Evolutionary conservation across 2,329 filamentous ascomycete species (phyloP), one percentile per base, ranked within the genome.

Genomic region (Pseudocercospora ulei): DNA sequence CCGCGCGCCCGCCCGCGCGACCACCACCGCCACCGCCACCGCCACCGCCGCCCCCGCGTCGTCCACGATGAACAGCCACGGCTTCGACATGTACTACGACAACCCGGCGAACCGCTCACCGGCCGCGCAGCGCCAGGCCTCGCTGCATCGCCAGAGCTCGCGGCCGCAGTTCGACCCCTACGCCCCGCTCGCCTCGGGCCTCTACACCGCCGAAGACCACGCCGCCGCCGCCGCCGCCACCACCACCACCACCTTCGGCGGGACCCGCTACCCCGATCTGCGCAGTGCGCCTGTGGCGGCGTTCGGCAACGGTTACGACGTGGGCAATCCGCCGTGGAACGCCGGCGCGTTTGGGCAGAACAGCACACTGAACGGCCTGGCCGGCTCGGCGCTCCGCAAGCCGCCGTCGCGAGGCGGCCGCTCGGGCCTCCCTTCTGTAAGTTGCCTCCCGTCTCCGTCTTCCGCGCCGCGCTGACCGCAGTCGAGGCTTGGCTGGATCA

Each of bases 251-350:
- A 52, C 56, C 55, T 63, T 64, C 52, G 58, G 64, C 48, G 57
- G 69, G 66, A 53, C 76, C 68, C 62, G 76, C 71, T 60, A 66
- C 68, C 58, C 68, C 63, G 81, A 69, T 63, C 77, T 68, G 60
- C 68, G 69, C 51, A 74, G 71, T 52, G 68, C 72, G 52, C 73
- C 68, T 56, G 69, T 70, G 47, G 68, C 66, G 40, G 75, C 70
- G 36, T 80, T 83, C 48, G 72, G 70, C 41, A 70, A 75, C 54
- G 70, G 73, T 53, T 81, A 87, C 52, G 83, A 86, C 56, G 75
- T 77, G 57, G 66, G 68, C 42, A 70, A 72, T n/a, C 80, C 85
- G 56, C 78, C 80, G 12, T 94, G 86, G 86, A 83, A 78, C 59
- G 78, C 84, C 36, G 75, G 73, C 55, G 79, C 76, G 30, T 82